phyloP scores from a whole-genome alignment of 192 early-diverging fungal species.

The Linnemannia exigua region DNA sequence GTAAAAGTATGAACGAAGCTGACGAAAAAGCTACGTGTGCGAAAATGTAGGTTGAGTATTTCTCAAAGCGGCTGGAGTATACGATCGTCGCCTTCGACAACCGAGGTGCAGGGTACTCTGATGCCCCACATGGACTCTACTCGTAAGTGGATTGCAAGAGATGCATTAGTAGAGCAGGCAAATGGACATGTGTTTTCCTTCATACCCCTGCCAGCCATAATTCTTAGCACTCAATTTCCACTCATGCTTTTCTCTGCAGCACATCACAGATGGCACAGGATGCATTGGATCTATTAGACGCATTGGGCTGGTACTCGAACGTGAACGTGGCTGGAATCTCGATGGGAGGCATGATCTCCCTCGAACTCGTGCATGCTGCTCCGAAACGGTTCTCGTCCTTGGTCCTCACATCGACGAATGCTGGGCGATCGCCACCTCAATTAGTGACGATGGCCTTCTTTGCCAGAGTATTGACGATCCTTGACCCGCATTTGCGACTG shows the following conservation, averaged over 20 bases:
- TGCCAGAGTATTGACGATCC: neutral
- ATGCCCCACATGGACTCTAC: conserved; percentile 63
- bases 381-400: conserved; percentile 67
- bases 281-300: conserved; percentile 69
- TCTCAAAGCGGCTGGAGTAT: conserved; percentile 71
- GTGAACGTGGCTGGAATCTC: conserved; percentile 84
- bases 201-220: neutral
- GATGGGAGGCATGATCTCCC: conserved; percentile 87
- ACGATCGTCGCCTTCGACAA: conserved; percentile 84
- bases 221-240: neutral
- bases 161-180: neutral
- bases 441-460: conserved; percentile 3
- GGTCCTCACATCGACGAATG: conserved; percentile 66
- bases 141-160: conserved; percentile 31
- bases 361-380: conserved; percentile 69
- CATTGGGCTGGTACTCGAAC: conserved; percentile 74
- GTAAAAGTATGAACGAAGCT: neutral
- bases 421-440: conserved; percentile 48
- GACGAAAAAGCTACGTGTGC: neutral
- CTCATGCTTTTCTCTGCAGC: conserved; percentile 22
- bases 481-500: neutral
- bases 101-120: conserved; percentile 77
- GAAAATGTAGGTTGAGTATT: conserved; percentile 67
- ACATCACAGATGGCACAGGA: conserved; percentile 82
- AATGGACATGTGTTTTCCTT: neutral